Evolutionary conservation across 2,329 filamentous ascomycete genomes (phyloP), one percentile per base, ranked within the genome.

Genomic region (Aspergillus versicolor): DNA sequence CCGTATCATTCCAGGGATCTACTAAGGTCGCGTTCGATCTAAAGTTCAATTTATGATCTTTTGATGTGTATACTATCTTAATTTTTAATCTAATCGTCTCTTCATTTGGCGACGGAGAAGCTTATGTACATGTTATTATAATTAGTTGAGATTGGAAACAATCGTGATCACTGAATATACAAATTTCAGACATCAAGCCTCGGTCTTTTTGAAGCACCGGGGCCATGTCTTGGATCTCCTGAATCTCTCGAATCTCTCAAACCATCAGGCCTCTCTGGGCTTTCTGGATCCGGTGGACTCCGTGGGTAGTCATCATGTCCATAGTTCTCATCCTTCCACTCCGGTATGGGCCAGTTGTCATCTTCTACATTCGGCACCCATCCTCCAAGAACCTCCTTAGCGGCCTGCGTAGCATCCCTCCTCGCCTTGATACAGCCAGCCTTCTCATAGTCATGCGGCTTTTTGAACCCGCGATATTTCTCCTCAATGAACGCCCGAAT

Each of bases 1-100:
- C 74, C 84, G 88, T 70, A 95, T 97, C 65, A 76, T 97, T 41
- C 93, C 93, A 5, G 89, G 89, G 37, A 79, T 97, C 17, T 97
- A 97, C 77, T 97, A 66, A 45, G 15, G 41, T 17, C 5, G 12
- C 15, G n/a, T n/a, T 37, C 13, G 15, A 37, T 37, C 15, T n/a
- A 37, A n/a, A n/a, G 15, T 4, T 37, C 34, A 37, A n/a, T 37
- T 37, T 6, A 11, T 30, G 34, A 37, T n/a, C 34, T 37, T n/a
- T 37, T n/a, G 15, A 37, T 5, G 5, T 13, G 3, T 37, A n/a
- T 5, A 6, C 22, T 17, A 24, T 24, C 21, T 44, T 34, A 49
- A 42, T 24, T 49, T 9, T 19, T 37, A 43, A 17, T 15, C 22
- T 13, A 9, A 55, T 30, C 15, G 19, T 52, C 30, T 22, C 24